Evolutionary conservation across 2,329 filamentous ascomycete genomes (phyloP), one percentile per base, ranked within the genome.

Genomic region (Aulographum hederae): DNA sequence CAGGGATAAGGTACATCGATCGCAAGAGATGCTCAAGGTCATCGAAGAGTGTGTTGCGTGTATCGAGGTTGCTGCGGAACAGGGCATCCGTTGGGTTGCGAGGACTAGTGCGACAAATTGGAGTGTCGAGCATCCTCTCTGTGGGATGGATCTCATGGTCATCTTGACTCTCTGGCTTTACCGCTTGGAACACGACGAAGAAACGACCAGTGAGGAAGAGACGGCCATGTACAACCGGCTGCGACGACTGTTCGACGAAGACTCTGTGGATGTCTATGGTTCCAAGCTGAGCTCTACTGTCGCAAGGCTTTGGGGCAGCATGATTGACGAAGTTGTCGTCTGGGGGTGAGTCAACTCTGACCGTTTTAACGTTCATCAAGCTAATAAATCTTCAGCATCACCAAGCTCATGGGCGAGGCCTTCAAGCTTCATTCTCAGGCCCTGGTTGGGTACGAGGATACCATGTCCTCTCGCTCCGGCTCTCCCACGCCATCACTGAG

Each of bases 81-180:
- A 94, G 54, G 89, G 86, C 41, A 84, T 95, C 42, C 82, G 86
- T 45, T 95, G 89, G 86, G 85, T 95, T 39, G 86, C 86, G n/a
- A 78, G 85, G 43, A 94, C 86, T 15, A 94, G 85, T 29, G 84
- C 89, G 15, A 94, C 89, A 29, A 95, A 95, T 58, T 98, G 89
- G 89, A 95, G 86, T 53, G 81, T 95, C 38, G 89, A 98, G 61
- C 86, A 98, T 53, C 85, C 89, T 32, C 73, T 98, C 36, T 94
- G 85, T 49, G 86, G 86, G 39, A 73, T 98, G 61, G 89, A 98
- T 54, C 67, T 95, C 43, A 93, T 98, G 73, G 89, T 95, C 53
- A 89, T 94, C 45, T 75, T 98, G 44, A 94, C 82, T 47, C 66
- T 95, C 43, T 98, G 89, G 89, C 76, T 98, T 46, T 95, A 94